These are phyloP conservation scores for Sanghuangporus weigelae DNA, from an alignment of 1,284 basidiomycete species.

Conservation along the genomic window DNA sequence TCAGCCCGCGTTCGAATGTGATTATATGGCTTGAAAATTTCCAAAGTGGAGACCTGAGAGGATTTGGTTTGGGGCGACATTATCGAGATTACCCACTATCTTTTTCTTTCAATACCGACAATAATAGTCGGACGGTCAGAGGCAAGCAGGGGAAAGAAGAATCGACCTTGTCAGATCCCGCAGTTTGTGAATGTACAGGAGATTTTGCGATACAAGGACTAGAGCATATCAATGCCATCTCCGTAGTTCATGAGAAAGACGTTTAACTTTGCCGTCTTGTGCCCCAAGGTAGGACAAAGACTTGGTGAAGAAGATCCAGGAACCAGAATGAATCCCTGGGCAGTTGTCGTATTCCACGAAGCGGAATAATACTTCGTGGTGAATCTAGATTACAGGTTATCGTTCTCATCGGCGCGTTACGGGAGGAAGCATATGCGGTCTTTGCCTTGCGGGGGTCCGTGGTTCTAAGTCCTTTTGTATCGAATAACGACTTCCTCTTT, in stretches of 20 bases:
- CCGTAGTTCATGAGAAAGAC: background rate
- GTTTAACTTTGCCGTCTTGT: background rate
- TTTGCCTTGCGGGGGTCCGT: background rate
- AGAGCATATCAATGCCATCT: background rate
- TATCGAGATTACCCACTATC: background rate
- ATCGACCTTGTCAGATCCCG: background rate
- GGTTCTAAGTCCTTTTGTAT: background rate
- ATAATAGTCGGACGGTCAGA: background rate
- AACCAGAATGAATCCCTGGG: too few relatives aligned
- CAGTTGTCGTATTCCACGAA: too few relatives aligned
- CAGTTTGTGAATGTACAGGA: background rate
- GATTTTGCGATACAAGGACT: background rate
- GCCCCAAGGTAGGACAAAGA: background rate
- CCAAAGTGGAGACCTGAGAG: background rate
- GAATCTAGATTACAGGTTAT: background rate
- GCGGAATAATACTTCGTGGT: background rate
- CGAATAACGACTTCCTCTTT: background rate
- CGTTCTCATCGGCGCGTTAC: background rate
- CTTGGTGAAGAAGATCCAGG: too few relatives aligned
- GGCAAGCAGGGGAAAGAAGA: background rate
- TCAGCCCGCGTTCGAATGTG: background rate
- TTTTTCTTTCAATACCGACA: background rate
- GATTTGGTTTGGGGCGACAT: background rate
- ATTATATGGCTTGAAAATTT: background rate
- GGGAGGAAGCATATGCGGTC: background rate